Conservation (phyloP, 352 stramenopile species). For the Phytophthora ramorum region DNA sequence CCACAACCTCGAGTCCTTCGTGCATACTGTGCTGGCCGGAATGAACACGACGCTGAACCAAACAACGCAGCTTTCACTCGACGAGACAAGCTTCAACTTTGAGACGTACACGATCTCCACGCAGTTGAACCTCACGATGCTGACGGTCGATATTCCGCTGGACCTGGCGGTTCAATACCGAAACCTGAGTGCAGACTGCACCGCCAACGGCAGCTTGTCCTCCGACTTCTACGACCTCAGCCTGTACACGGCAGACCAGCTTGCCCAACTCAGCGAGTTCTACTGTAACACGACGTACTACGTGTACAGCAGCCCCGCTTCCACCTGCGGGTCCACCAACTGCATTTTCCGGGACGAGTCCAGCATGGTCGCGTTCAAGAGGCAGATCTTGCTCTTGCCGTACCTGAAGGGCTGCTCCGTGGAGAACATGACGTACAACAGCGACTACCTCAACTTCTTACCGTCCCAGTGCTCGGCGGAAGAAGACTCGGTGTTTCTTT, state of each 20-base stretch:
- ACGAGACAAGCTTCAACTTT: constrained; percentile 34
- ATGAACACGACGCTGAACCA: constrained; percentile 37
- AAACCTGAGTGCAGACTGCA: constrained; percentile 35
- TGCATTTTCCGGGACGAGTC: constrained; percentile 54
- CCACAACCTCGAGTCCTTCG: constrained; percentile 34
- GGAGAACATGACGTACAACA: constrained; percentile 40
- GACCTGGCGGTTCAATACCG: constrained; percentile 31
- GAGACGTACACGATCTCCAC: constrained; percentile 42
- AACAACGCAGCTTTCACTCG: constrained; percentile 25
- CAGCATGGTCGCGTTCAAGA: constrained; percentile 38
- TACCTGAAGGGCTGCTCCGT: constrained; percentile 51
- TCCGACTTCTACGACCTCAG: constrained; percentile 21
- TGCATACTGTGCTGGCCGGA: constrained; percentile 25
- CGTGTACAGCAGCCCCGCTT: constrained; percentile 30
- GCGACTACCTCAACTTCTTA: constrained; percentile 44
- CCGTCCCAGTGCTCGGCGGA: constrained; percentile 29
- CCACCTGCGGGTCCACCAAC: constrained; percentile 37
- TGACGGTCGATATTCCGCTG: constrained; percentile 50
- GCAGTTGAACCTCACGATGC: constrained; percentile 42
- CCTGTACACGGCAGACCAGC: constrained; percentile 14
- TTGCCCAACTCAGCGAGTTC: constrained; percentile 15
- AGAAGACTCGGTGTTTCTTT: constrained; percentile 45
- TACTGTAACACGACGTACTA: constrained; percentile 37
- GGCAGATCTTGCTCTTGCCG: constrained; percentile 47
- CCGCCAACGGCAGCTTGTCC: constrained; percentile 19